phyloP scores from a whole-genome alignment of 352 stramenopile species.

The Phytophthora constricta region DNA sequence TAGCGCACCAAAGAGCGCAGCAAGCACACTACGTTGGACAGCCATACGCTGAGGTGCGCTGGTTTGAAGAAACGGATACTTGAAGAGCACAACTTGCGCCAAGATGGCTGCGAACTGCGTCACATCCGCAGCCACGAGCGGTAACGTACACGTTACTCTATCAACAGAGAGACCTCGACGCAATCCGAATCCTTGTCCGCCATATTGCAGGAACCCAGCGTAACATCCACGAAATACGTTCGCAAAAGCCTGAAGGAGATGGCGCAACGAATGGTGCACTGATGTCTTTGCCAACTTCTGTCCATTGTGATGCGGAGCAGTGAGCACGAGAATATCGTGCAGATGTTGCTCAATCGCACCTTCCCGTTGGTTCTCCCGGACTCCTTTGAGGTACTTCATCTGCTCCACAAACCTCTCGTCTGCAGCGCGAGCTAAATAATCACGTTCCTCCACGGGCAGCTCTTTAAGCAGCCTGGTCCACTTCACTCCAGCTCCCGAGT shows the following conservation, averaged over 20 bases:
- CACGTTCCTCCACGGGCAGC: constrained; percentile 47
- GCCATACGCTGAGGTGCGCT: constrained; percentile 10
- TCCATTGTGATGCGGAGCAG: constrained; percentile 46
- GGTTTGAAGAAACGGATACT: constrained; percentile 44
- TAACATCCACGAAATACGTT: constrained; percentile 60
- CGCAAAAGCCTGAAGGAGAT: constrained; percentile 58
- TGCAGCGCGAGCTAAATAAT: constrained; percentile 57
- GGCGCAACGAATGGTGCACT: constrained; percentile 52
- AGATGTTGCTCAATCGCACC: constrained; percentile 51
- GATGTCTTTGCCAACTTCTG: constrained; percentile 45
- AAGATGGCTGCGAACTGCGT: constrained; percentile 60
- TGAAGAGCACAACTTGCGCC: constrained; percentile 62
- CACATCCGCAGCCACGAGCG: constrained; percentile 57
- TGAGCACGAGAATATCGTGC: constrained; percentile 42
- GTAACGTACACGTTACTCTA: constrained; percentile 40
- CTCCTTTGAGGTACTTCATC: constrained; percentile 62
- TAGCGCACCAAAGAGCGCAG: constrained; percentile 69
- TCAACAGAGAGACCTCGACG: constrained; percentile 7
- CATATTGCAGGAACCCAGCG: constrained; percentile 31
- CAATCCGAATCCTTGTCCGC: constrained; percentile 12
- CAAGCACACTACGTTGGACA: constrained; percentile 53
- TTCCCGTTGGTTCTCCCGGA: constrained; percentile 35
- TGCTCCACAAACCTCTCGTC: constrained; percentile 71
- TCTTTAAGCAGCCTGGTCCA: constrained; percentile 56
- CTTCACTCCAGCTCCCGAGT: constrained; percentile 11